Evolutionary conservation across 2,329 filamentous ascomycete genomes (phyloP).

Genomic region (Aspergillus glaucus): DNA sequence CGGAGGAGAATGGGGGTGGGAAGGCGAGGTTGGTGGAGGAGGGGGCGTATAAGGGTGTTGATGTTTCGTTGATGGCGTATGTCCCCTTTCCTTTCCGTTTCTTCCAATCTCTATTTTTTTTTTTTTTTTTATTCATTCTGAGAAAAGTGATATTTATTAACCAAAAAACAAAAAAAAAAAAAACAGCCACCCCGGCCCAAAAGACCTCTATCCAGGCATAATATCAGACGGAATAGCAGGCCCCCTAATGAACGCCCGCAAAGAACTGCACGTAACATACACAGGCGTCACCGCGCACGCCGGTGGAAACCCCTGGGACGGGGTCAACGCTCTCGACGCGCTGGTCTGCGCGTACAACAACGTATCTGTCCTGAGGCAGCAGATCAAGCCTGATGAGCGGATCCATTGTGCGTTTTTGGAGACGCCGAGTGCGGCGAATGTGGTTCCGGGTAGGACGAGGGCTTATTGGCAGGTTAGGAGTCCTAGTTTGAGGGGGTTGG

Average conservation of each 20-base stretch:
- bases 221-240: slow-evolving; percentile 19
- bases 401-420: slow-evolving; percentile 51
- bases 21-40: slow-evolving; percentile 38
- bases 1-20: slow-evolving; percentile 35
- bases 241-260: slow-evolving; percentile 26
- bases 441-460: slow-evolving; percentile 49
- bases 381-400: slow-evolving; percentile 48
- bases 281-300: slow-evolving; percentile 52
- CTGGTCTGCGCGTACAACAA: slow-evolving; percentile 42
- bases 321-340: slow-evolving; percentile 55
- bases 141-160: too few species aligned
- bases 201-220: slow-evolving; percentile 19
- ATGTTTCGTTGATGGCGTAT: slow-evolving; percentile 41
- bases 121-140: too few species aligned
- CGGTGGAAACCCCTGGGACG: slow-evolving; percentile 53
- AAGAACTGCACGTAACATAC: slow-evolving; percentile 36
- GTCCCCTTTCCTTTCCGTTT: background rate
- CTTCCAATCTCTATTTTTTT: too few species aligned
- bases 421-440: slow-evolving; percentile 51
- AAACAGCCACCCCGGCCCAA: slow-evolving; percentile 9
- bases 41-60: slow-evolving; percentile 37
- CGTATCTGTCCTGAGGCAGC: slow-evolving; percentile 50
- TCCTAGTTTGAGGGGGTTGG: slow-evolving; percentile 37
- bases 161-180: too few species aligned
- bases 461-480: slow-evolving; percentile 43